These are phyloP conservation scores for Botrytis sinoallii DNA, from an alignment of 2,329 filamentous ascomycete genomes.

Conservation along the genomic window DNA sequence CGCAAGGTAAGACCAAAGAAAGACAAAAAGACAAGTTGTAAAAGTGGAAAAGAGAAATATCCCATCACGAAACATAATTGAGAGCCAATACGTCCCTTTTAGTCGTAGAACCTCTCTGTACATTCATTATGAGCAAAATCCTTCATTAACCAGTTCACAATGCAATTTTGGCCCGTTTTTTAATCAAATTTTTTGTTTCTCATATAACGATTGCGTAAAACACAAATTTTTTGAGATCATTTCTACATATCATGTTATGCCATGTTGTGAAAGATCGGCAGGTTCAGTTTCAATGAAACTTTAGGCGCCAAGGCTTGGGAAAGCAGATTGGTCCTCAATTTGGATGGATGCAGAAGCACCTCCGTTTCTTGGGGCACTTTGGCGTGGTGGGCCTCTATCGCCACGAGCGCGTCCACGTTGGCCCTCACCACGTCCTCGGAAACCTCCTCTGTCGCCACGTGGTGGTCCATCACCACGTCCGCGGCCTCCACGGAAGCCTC, in stretches of 20 bases:
- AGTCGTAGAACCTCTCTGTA: not conserved
- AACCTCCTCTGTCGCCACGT: conserved; percentile 43
- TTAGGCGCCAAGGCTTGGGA: conserved; percentile 51
- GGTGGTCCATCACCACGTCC: conserved; percentile 48
- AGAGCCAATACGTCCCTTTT: not conserved
- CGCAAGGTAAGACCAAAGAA: not conserved
- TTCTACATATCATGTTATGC: conserved; percentile 24
- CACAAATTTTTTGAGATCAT: conserved; percentile 13
- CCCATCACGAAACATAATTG: not conserved
- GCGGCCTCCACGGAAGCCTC: conserved; percentile 51
- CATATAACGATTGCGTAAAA: conserved; percentile 18
- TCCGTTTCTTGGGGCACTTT: conserved; percentile 37
- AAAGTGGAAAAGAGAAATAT: not conserved
- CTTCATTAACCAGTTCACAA: conserved; percentile 14
- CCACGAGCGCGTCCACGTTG: conserved; percentile 48
- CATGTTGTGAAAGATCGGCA: conserved; percentile 24
- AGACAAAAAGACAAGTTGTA: conserved; percentile 1
- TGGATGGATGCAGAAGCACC: conserved; percentile 42
- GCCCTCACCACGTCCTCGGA: conserved; percentile 48
- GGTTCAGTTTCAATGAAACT: conserved; percentile 27
- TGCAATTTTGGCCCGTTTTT: conserved; percentile 6
- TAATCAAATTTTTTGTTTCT: conserved; percentile 17
- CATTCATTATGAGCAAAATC: not conserved
- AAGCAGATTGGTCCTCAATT: conserved; percentile 49
- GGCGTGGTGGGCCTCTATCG: conserved; percentile 44